Evolutionary conservation across 2,329 filamentous ascomycete genomes (phyloP), one percentile per base, ranked within the genome.

Genomic region (Pyricularia grisea): DNA sequence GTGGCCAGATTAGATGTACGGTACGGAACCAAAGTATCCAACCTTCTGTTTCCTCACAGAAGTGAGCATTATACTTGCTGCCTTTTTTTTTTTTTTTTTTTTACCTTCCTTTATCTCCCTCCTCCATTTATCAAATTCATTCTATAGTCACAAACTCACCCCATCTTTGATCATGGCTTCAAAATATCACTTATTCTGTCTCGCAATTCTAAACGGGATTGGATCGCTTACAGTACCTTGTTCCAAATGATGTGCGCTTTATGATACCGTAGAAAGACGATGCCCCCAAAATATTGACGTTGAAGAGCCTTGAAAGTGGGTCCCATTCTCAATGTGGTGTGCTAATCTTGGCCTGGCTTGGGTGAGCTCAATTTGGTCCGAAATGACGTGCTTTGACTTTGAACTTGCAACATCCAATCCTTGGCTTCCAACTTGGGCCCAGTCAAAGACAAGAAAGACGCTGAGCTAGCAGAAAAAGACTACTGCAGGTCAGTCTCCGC

Each of bases 301-400:
- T 50, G 42, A 50, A 50, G 42, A 50, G 42, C 17, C 42, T 50
- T 11, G 42, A 50, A 50, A 50, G 42, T 50, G 42, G 42, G 42
- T 50, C 42, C 6, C 20, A 50, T 50, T 17, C 20, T n/a, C 42
- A 50, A 5, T 50, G 42, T 50, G 33, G 4, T 27, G n/a, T 25
- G 11, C n/a, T 12, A 61, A 61, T 27, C n/a, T 25, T 61, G n/a
- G 25, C n/a, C 17, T 28, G 60, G 25, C 9, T 28, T 28, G 60
- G 27, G 25, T 63, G 60, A 63, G 60, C 60, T 63, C 60, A 63
- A 63, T 28, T 63, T 27, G 25, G 60, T 17, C 60, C 12, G 17
- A 63, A 63, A 63, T 63, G 60, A 63, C 60, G 60, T 63, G 60
- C 60, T 63, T 63, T 17, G 60, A 63, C 25, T 63, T 28, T 63